These are phyloP conservation scores for Sugiyamaella qingdaonensis DNA, from an alignment of 805 yeast genomes.

Conservation along the genomic window DNA sequence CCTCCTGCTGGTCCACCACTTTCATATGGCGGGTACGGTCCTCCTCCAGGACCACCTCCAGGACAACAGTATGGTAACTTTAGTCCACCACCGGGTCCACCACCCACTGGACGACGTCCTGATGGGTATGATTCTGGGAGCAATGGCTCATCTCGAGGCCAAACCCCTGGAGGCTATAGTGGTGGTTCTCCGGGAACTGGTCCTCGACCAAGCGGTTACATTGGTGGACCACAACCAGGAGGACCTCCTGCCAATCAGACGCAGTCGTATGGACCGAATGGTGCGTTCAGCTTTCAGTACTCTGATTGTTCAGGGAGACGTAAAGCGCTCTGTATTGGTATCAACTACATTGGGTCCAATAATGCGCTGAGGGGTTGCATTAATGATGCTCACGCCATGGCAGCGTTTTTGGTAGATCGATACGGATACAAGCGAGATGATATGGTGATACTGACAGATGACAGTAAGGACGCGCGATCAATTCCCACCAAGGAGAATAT, in stretches of 20 bases:
- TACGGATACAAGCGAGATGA: slow-evolving; percentile 36
- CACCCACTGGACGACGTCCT: slow-evolving; percentile 22
- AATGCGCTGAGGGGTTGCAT: slow-evolving; percentile 72
- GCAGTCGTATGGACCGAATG: slow-evolving; percentile 32
- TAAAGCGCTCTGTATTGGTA: slow-evolving; percentile 74
- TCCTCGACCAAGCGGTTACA: not conserved
- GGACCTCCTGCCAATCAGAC: slow-evolving; percentile 25
- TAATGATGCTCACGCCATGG: slow-evolving; percentile 56
- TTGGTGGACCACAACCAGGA: slow-evolving; percentile 13
- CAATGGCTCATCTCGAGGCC: slow-evolving; percentile 26
- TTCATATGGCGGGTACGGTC: slow-evolving; percentile 15
- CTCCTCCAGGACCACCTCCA: slow-evolving; percentile 12
- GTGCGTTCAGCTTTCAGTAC: slow-evolving; percentile 45
- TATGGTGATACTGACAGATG: slow-evolving; percentile 40
- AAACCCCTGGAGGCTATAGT: slow-evolving; percentile 22
- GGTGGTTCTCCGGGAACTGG: slow-evolving; percentile 13
- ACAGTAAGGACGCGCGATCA: slow-evolving; percentile 32
- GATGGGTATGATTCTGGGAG: slow-evolving; percentile 11
- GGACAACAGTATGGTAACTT: slow-evolving; percentile 7
- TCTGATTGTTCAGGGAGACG: slow-evolving; percentile 67
- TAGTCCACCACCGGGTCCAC: slow-evolving; percentile 31
- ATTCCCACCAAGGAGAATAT: slow-evolving; percentile 69
- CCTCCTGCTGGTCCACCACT: slow-evolving; percentile 20
- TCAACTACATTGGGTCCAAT: slow-evolving; percentile 65
- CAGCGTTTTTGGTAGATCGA: slow-evolving; percentile 40